Evolutionary conservation across 345 rosid genomes (phyloP).

Genomic region (Zanthoxylum bungeanum): DNA sequence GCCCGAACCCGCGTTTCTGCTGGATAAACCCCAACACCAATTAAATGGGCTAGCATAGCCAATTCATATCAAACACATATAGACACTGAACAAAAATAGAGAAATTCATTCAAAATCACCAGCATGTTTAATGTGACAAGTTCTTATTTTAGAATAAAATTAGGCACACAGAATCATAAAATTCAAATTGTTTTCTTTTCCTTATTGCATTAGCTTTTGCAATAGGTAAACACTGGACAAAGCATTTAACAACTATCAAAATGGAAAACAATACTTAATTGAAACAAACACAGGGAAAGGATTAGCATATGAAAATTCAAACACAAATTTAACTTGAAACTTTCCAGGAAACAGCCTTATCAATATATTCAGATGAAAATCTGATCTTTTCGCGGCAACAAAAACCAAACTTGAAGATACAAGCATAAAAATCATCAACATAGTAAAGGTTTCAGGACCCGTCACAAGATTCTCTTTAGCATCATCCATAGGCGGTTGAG

Average conservation of each 20-base stretch:
- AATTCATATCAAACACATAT: neutral
- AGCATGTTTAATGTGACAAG: neutral
- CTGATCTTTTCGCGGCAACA: too few species aligned
- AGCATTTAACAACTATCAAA: neutral
- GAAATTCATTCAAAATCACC: neutral
- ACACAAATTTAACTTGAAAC: neutral
- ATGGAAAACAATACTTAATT: neutral
- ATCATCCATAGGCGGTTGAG: constrained; percentile 48
- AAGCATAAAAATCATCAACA: too few species aligned
- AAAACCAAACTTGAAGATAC: too few species aligned
- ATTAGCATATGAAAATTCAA: neutral
- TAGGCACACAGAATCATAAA: too few species aligned
- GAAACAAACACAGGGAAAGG: neutral
- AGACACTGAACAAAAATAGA: neutral
- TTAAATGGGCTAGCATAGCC: too few species aligned
- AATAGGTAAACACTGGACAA: neutral
- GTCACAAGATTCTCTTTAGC: constrained; percentile 62
- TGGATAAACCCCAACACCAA: too few species aligned
- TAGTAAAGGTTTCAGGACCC: constrained; percentile 40
- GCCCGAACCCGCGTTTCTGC: too few species aligned
- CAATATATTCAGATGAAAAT: neutral
- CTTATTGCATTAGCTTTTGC: constrained; percentile 2
- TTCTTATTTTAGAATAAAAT: neutral
- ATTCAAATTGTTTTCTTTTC: neutral
- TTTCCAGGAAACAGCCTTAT: neutral